These are phyloP conservation scores for Sclerotinia borealis DNA, from an alignment of 2,329 filamentous ascomycete species.

Conservation along the genomic window DNA sequence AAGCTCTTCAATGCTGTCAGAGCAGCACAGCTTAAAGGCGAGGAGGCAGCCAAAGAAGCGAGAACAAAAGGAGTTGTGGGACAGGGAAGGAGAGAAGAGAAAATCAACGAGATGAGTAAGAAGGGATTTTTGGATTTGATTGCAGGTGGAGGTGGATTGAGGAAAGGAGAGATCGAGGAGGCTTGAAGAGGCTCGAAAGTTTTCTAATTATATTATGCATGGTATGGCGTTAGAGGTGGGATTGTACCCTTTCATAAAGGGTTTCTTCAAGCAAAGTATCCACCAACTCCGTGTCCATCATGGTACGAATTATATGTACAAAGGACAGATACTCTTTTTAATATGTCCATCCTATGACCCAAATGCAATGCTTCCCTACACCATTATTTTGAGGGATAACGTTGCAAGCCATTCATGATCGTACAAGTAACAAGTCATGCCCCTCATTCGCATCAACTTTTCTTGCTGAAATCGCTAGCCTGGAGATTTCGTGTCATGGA, in stretches of 20 bases:
- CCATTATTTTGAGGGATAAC: not conserved
- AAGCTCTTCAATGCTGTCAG: slow-evolving; percentile 95
- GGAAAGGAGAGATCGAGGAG: slow-evolving; percentile 48
- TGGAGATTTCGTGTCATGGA: slow-evolving; percentile 95
- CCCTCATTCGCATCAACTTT: slow-evolving; percentile 17
- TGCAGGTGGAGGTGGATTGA: slow-evolving; percentile 53
- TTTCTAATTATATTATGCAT: slow-evolving; percentile 9
- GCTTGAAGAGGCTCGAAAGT: slow-evolving; percentile 17
- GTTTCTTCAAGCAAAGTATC: slow-evolving; percentile 12
- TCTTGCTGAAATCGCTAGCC: slow-evolving; percentile 75
- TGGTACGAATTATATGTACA: slow-evolving; percentile 22
- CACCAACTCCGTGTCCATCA: slow-evolving; percentile 13
- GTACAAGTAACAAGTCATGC: not conserved
- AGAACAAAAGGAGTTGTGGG: slow-evolving; percentile 72
- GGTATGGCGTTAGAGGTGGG: slow-evolving; percentile 24
- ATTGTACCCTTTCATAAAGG: slow-evolving; percentile 15
- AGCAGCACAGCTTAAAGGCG: slow-evolving; percentile 83
- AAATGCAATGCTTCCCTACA: not conserved
- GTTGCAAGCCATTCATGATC: not conserved
- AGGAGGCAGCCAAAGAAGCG: slow-evolving; percentile 65
- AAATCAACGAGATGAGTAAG: slow-evolving; percentile 92
- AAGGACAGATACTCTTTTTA: slow-evolving; percentile 20
- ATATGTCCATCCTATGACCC: slow-evolving; percentile 13
- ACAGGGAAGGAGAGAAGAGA: slow-evolving; percentile 73
- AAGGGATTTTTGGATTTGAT: slow-evolving; percentile 95